Percentiles rank a stretch among this genome's conserved stretches.
These are phyloP conservation scores for Fraxinus ornus DNA, from an alignment of 305 asterid species.

Conservation along the genomic window DNA sequence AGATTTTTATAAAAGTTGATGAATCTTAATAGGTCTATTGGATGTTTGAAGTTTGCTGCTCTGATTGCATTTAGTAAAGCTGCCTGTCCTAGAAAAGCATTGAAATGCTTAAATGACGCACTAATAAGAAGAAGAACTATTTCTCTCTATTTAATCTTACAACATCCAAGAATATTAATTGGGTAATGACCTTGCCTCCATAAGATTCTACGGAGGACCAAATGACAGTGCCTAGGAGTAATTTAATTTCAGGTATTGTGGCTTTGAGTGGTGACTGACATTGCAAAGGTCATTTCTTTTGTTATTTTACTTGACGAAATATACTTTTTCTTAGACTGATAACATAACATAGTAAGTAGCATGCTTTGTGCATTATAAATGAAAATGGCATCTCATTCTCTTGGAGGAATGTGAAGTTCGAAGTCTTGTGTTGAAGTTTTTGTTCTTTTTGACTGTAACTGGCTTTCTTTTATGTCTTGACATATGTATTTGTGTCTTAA, in stretches of 20 bases:
- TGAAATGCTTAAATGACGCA: background rate
- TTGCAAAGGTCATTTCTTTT: background rate
- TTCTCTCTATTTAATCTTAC: background rate
- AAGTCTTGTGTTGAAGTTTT: background rate
- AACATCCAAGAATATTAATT: background rate
- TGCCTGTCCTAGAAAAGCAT: background rate
- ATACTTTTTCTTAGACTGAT: background rate
- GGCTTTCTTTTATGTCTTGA: background rate
- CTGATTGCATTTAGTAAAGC: background rate
- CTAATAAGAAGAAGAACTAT: background rate
- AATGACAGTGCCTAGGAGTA: background rate
- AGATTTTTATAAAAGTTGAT: no score
- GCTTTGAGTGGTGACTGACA: background rate
- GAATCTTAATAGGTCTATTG: background rate
- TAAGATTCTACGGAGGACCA: background rate
- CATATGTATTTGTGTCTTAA: background rate
- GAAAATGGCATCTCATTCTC: background rate
- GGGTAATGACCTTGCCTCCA: background rate
- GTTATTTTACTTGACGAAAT: background rate
- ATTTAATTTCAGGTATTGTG: background rate
- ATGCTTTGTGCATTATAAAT: background rate
- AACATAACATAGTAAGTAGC: background rate
- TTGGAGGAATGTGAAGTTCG: background rate
- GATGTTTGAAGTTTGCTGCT: background rate
- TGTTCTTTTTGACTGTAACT: background rate